Base-by-base conservation (phyloP, 2,329 filamentous ascomycete species). In the Raffaelea arxii region DNA sequence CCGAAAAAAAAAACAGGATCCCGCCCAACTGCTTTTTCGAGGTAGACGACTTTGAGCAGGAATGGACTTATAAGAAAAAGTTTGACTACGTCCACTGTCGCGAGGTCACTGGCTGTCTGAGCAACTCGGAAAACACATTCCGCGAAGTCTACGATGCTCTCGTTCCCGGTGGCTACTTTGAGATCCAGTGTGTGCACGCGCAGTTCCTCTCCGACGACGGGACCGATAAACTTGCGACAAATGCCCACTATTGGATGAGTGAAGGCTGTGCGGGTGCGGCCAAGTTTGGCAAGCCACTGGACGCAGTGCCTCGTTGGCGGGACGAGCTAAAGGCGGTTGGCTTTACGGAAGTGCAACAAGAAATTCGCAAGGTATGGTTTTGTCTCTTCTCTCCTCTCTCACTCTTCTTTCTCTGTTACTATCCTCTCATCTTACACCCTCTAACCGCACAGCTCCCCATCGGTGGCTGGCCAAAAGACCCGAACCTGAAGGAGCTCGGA, bases 11-110 rank as follows among this genome's bases (percentile, higher is more conserved):
- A 5, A 6, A 4, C 21, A 45, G 43, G 43, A 41, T 21, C 9
- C 84, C 84, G 0, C 73, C 75, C n/a, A 90, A 89, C 52, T 80
- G 87, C 12, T 75, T 79, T 51, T 90, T 89, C 53, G 78, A 80
- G 48, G 74, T 89, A 41, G 82, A 87, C 57, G 83, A 88, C 56
- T 44, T 44, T 21, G 46, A 47, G 24, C 32, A 39, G 25, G 41
- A 43, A 2, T 48, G 46, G 46, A 27, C 27, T 11, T 48, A 25
- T 42, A 41, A 23, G 14, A 14, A 14, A 6, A 65, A 70, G 2
- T 74, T 76, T 48, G 72, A 77, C 53, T 76, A 72, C 52, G 70
- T 77, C 40, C 73, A 78, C 55, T 70, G 67, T 1, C 69, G 73
- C 39, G 60, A 66, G 35, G 71, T 70, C 0, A 57, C 67, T 11